Base-by-base conservation (phyloP, 1,284 basidiomycete genomes). In the Lentinus polychrous region DNA sequence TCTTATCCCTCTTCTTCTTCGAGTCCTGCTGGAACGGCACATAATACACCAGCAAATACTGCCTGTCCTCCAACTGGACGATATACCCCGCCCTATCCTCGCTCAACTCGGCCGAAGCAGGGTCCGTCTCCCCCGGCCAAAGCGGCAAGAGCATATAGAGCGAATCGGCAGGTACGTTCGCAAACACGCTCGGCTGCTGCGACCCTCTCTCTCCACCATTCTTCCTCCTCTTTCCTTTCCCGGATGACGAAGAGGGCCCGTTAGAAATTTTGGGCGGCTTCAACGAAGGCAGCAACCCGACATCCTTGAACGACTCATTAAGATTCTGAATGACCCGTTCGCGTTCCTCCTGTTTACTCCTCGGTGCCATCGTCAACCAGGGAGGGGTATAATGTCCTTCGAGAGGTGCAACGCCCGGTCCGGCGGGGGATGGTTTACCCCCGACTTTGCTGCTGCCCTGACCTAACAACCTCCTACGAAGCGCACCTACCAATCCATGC, bases 101-200 rank as follows among this genome's bases (percentile, higher is more conserved):
- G 49, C 50, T 46, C 3, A 46, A 43, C 27, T 57, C 52, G 23
- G 57, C 55, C 37, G 57, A 62, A 14, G 59, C 56, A 0, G 73
- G 58, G 58, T 86, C 86, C 0, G 78, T 84, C 56, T 84, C 81
- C n/a, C 79, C 76, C 8, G 83, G 79, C 86, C 86, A 90, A 33
- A 90, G 71, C 3, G 86, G 86, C n/a, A 90, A 69, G 17, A 90
- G 71, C 87, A 90, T 89, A 62, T 83, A 87, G 39, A 88, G 66
- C 22, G 76, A 76, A 17, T 88, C 83, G 2, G 76, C 65, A 0
- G 83, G 82, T 22, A 88, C 72, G 37, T 76, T 70, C 42, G 76
- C 74, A 52, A 89, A 80, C 51, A 86, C 73, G 42, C 58, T 60
- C 44, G 81, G 72, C n/a, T n/a, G 27, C 5, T 27, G 27, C 5